These are phyloP conservation scores for Kwoniella shivajii DNA, from an alignment of 1,284 basidiomycete genomes.

Conservation along the genomic window DNA sequence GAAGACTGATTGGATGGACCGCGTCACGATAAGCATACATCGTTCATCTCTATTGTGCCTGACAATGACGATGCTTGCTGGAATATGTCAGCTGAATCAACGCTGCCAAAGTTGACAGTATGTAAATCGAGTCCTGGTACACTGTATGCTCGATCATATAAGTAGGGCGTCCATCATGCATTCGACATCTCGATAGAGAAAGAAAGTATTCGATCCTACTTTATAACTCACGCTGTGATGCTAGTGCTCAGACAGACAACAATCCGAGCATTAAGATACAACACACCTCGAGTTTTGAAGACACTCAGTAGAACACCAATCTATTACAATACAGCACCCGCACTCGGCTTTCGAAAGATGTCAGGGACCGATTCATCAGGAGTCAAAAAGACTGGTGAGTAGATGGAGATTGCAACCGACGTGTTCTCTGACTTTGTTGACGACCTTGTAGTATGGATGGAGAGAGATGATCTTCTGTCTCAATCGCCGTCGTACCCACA, in stretches of 20 bases:
- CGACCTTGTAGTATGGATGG: constrained; percentile 20
- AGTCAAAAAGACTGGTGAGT: background rate
- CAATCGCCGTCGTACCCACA: constrained; percentile 16
- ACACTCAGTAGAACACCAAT: too few species aligned
- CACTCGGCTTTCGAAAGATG: background rate
- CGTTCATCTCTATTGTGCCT: too few species aligned
- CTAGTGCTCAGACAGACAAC: too few species aligned
- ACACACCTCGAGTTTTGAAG: too few species aligned
- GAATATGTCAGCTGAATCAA: background rate
- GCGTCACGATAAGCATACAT: too few species aligned
- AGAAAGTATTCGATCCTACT: too few species aligned
- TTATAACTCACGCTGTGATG: too few species aligned
- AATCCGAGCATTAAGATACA: too few species aligned
- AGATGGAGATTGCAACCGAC: too few species aligned
- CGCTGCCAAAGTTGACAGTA: background rate
- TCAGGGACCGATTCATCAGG: background rate
- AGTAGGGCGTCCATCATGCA: too few species aligned
- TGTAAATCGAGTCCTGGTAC: background rate
- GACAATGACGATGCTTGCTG: constrained; percentile 30
- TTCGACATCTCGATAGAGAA: too few species aligned
- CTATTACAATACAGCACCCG: background rate
- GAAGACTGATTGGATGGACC: too few species aligned
- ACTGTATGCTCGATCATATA: background rate
- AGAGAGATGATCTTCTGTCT: constrained; percentile 22
- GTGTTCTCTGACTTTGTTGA: background rate